Evolutionary conservation across 768 basidiomycete species (phyloP), one percentile per base, ranked within the genome.

Genomic region (Termitomyces sp.): DNA sequence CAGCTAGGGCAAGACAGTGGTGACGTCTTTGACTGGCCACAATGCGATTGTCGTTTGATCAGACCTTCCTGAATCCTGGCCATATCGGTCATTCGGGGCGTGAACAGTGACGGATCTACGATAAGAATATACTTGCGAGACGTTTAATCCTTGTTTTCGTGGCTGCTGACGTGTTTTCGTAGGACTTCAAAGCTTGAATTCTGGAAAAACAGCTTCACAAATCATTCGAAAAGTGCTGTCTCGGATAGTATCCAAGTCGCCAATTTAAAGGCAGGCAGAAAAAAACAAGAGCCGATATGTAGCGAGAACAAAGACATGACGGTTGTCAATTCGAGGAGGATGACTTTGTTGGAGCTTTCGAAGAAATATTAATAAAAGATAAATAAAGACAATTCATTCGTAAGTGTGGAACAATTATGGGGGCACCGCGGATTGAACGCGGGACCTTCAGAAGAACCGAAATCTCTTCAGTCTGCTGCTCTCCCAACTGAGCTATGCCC

Each of bases 401-500:
- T 23, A 23, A 1, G 23, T 1, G 2, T 2, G 23, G 23, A 23
- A 23, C 23, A 23, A 23, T 5, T 0, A 26, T 40, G 50, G 50
- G 50, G 50, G 50, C 50, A 51, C 50, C 50, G 50, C 50, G 50
- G 50, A 51, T 51, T 51, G 50, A 51, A 51, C 50, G 50, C 50
- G 50, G 50, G 50, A 51, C 50, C 50, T 51, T 55, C 54, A 55
- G 54, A 55, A 55, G 4, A 0, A 2, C n/a, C 1, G 9, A 21
- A 26, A 31, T 9, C 2, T 5, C 54, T 55, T 55, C 54, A 55
- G 54, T 55, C 54, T 55, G 54, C 54, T 55, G 47, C 54, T 55
- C 54, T 55, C 54, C 54, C 54, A 55, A 42, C 54, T 55, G 54
- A 55, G 54, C 54, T 55, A 55, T 55, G 54, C 54, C 54, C 54